These are phyloP conservation scores for Tolypocladium endophyticum DNA, from an alignment of 2,329 filamentous ascomycete genomes.

Conservation along the genomic window DNA sequence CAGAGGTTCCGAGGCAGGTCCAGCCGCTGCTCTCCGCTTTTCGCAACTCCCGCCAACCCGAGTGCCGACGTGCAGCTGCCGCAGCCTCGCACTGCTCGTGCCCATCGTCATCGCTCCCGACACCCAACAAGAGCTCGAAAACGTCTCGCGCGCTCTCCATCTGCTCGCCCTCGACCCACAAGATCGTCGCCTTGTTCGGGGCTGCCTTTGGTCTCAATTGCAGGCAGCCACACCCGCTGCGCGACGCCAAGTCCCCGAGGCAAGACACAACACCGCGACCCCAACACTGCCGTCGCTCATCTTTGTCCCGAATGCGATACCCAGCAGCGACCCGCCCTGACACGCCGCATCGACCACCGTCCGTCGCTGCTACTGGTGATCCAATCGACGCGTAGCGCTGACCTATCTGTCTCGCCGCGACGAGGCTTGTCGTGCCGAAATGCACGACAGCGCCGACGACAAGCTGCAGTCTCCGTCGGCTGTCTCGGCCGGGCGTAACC, in stretches of 20 bases:
- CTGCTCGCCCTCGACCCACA: not conserved
- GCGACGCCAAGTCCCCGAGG: not conserved
- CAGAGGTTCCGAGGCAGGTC: not conserved
- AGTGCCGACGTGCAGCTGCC: not conserved
- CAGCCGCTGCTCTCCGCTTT: not conserved
- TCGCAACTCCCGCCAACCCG: not conserved
- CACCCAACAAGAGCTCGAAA: not conserved
- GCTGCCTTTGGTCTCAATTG: not conserved
- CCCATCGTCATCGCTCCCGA: not conserved
- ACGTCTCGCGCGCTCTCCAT: not conserved
- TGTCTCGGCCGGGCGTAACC: slow-evolving; percentile 21
- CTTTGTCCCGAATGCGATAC: slow-evolving; percentile 6
- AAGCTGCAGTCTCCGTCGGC: slow-evolving; percentile 10
- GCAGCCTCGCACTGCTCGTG: not conserved
- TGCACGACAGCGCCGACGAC: slow-evolving; percentile 11
- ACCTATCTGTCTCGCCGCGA: not conserved
- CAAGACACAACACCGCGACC: not conserved
- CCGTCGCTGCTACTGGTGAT: slow-evolving; percentile 2
- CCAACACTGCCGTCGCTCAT: slow-evolving; percentile 1
- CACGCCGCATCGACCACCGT: not conserved
- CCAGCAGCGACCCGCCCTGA: not conserved
- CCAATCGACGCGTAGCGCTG: not conserved
- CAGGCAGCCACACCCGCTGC: not conserved
- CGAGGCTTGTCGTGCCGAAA: slow-evolving; percentile 4
- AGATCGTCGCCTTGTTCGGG: not conserved